Base-by-base conservation (phyloP, 208 protist genomes). In the Trypanosoma scelopori region DNA sequence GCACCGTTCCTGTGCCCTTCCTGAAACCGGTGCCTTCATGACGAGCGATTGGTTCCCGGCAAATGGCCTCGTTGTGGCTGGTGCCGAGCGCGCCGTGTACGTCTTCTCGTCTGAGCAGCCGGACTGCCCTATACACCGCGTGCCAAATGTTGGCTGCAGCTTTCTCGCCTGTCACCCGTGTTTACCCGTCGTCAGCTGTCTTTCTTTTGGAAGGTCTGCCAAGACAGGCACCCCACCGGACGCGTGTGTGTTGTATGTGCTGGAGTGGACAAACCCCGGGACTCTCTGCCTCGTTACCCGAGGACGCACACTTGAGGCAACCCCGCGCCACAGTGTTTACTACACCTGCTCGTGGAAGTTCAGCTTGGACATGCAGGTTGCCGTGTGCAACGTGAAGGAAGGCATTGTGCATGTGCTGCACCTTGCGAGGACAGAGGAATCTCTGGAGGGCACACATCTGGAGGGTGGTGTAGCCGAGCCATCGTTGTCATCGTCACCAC, bases 341-440 rank as follows among this genome's bases (percentile, higher is more conserved):
- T 65, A 67, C 18, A 65, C 45, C 37, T 71, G 57, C 46, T 89
- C 85, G 27, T 95, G 89, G 89, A 92, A 95, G 78, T 92, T 92
- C 55, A 85, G 79, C 69, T 72, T 67, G 32, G 74, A 87, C 35
- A 60, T 85, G 23, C 81, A 92, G 76, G 49, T 94, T 22, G 79
- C 71, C 13, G 57, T 94, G 13, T 70, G 79, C 56, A 91, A 92
- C 61, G 28, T 87, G 15, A 73, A 74, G 59, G 83, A 90, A 37
- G 81, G 83, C n/a, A 59, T 61, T 37, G 39, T 91, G 68, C 69
- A 70, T 46, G 71, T 94, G 57, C 39, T 94, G 55, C 74, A 84
- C 37, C 59, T 92, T 20, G 46, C 52, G 18, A 53, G 47, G 12
- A 25, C 46, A 20, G 55, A 64, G n/a, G 32, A 66, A 28, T 53